A percentile compares a stretch with the other conserved stretches of the same genome.
These are phyloP conservation scores for Pleurotus eryngii DNA, from an alignment of 768 basidiomycete species.

Conservation along the genomic window DNA sequence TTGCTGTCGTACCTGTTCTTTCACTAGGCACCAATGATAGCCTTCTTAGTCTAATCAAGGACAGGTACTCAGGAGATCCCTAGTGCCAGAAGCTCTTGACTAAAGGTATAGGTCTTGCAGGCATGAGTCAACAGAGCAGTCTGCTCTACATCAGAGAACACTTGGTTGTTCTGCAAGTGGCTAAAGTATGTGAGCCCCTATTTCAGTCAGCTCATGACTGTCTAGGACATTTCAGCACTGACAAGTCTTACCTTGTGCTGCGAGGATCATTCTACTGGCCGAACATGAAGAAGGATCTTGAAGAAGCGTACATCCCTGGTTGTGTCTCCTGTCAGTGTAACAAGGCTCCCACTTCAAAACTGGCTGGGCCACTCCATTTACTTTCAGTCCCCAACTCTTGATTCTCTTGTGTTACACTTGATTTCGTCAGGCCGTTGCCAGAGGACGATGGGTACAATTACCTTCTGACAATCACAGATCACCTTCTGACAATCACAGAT, in stretches of 20 bases:
- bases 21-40: not conserved
- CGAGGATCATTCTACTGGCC: constrained; percentile 11
- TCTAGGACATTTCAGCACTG: constrained; percentile 14
- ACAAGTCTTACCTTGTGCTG: constrained; percentile 15
- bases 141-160: constrained; percentile 12
- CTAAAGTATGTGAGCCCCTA: constrained; percentile 2
- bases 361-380: constrained; percentile 5
- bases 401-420: too few species aligned
- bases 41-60: not conserved
- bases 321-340: constrained; percentile 8
- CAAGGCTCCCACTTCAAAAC: constrained; percentile 18
- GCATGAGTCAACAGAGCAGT: not conserved
- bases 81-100: constrained; percentile 13
- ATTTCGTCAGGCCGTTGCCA: constrained; percentile 11
- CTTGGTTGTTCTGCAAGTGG: constrained; percentile 6
- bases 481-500: constrained; percentile 7
- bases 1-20: not conserved
- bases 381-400: too few species aligned
- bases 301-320: too few species aligned
- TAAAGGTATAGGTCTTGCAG: not conserved
- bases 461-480: constrained; percentile 17
- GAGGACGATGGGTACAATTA: constrained; percentile 14
- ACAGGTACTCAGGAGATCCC: constrained; percentile 7
- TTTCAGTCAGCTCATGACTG: constrained; percentile 16
- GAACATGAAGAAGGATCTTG: too few species aligned